Base-by-base conservation (phyloP, 495 filamentous ascomycete genomes). In the Durotheca rogersii region DNA sequence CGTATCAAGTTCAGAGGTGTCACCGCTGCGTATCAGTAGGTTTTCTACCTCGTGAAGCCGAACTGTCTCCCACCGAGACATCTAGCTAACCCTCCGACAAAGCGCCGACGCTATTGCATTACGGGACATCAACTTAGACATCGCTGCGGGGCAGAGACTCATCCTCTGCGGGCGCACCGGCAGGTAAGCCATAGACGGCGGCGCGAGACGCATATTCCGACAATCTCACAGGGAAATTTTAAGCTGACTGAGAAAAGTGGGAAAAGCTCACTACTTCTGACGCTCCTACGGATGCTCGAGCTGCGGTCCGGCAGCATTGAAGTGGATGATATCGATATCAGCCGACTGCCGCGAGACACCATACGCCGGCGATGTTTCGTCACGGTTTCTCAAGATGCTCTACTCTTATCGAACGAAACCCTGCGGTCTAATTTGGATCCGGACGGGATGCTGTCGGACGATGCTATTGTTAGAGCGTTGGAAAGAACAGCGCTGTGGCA, bases 111-210 rank as follows among this genome's bases (percentile, higher is more conserved):
- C n/a, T n/a, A n/a, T n/a, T n/a, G n/a, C n/a, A n/a, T n/a, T n/a
- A n/a, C n/a, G n/a, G n/a, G 50, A 51, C 11, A 35, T 5, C 0
- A 31, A 10, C 0, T 51, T 85, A 0, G 61, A 67, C 7, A 73
- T 86, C 30, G 43, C 66, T 4, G 66, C 74, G 3, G 82, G 81
- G 9, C 73, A 84, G 60, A 83, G 83, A 44, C 65, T 84, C 19
- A 78, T 72, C 16, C 80, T 85, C 31, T 70, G 67, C 35, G 67
- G 67, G 3, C 65, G 67, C n/a, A 67, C 60, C 7, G 66, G 66
- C 15, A 65, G 61, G 61, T 53, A 31, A 44, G 49, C 21, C 6
- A 30, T 37, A 7, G 21, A 7, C 21, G 19, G 7, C 16, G 18
- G 3, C 15, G 16, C 46, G 15, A 14, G 20, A 3, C 23, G 7